These are phyloP conservation scores for Paecilomyces sp. DNA, from an alignment of 2,329 filamentous ascomycete species.

Conservation along the genomic window DNA sequence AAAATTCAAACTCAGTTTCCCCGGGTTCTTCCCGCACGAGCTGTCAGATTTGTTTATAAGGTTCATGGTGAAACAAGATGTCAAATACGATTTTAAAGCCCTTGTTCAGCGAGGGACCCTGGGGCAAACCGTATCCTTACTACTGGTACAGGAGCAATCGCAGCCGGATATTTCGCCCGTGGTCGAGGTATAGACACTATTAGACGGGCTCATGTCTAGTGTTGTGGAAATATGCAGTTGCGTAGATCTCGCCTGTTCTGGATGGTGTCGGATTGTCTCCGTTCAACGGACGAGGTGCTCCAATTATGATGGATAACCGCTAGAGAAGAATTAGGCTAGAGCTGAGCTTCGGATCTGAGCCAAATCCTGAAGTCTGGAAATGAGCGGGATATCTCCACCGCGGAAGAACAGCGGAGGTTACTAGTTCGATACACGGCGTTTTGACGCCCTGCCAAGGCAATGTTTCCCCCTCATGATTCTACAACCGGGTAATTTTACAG, in stretches of 20 bases:
- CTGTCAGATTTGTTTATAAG: background rate
- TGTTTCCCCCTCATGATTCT: background rate
- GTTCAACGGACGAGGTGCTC: background rate
- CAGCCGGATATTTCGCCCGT: background rate
- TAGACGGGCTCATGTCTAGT: background rate
- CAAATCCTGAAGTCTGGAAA: background rate
- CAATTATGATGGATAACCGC: background rate
- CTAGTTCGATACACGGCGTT: background rate
- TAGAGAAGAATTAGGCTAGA: background rate
- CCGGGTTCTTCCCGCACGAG: background rate
- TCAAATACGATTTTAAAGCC: background rate
- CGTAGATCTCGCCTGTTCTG: background rate
- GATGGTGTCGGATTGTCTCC: background rate
- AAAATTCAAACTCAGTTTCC: background rate
- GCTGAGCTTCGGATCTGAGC: background rate
- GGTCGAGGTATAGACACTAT: background rate
- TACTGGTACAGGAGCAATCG: background rate
- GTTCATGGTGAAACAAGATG: background rate
- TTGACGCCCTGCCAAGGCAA: background rate
- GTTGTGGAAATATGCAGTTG: background rate
- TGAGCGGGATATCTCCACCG: background rate
- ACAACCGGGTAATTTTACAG: background rate
- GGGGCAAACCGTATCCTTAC: background rate
- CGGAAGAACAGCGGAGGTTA: background rate
- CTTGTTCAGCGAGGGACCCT: background rate